phyloP scores from a whole-genome alignment of 2,329 filamentous ascomycete genomes.

The Orbilia quercus region DNA sequence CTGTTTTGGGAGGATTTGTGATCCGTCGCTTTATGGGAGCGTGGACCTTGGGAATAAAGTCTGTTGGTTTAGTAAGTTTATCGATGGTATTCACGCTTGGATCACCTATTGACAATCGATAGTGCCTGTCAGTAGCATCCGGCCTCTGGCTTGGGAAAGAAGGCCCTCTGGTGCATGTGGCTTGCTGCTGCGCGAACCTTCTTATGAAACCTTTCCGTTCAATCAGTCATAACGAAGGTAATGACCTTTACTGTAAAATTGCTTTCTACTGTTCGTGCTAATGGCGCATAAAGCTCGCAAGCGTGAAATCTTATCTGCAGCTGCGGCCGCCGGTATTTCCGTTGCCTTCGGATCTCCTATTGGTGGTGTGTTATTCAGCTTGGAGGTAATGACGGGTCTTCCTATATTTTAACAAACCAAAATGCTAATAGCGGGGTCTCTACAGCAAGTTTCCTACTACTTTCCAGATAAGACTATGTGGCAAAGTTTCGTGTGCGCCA shows the following conservation, averaged over 20 bases:
- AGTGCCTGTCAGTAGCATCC: conserved; percentile 90
- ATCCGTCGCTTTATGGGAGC: conserved; percentile 85
- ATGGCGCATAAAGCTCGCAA: conserved; percentile 75
- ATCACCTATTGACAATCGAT: conserved; percentile 58
- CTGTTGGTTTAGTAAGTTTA: conserved; percentile 78
- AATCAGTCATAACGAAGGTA: conserved; percentile 88
- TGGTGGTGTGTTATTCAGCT: conserved; percentile 91
- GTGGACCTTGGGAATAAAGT: conserved; percentile 92
- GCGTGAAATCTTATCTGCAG: conserved; percentile 90
- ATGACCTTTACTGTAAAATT: conserved; percentile 41
- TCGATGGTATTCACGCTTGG: neutral
- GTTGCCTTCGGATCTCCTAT: conserved; percentile 95
- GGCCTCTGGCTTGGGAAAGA: conserved; percentile 98
- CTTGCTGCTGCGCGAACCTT: conserved; percentile 93
- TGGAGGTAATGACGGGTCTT: conserved; percentile 73
- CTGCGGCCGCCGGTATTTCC: conserved; percentile 89
- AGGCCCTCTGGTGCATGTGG: conserved; percentile 92
- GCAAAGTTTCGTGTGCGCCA: conserved; percentile 98
- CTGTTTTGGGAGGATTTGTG: conserved; percentile 90
- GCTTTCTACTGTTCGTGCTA: conserved; percentile 27
- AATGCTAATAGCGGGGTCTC: conserved; percentile 55
- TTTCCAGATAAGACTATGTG: conserved; percentile 99
- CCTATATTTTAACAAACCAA: neutral
- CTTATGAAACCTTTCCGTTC: conserved; percentile 88
- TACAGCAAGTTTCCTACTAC: conserved; percentile 91